Percentiles rank a stretch among this genome's conserved stretches.
phyloP scores from a whole-genome alignment of 331 rosid genomes.

The Arachis monticola region DNA sequence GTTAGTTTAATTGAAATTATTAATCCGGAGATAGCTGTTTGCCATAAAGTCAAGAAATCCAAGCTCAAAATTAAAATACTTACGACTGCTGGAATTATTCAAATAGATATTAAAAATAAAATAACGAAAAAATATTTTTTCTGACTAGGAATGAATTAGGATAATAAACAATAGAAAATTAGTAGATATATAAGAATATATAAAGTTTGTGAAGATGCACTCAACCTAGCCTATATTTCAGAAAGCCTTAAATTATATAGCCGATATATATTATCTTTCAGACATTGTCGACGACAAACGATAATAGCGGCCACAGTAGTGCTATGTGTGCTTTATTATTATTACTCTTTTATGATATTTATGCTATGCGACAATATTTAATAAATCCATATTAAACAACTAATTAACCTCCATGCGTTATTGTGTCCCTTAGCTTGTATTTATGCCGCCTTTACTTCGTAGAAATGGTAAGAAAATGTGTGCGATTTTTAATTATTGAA shows the following conservation, averaged over 20 bases:
- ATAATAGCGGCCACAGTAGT: neutral
- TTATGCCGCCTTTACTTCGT: too few relatives aligned
- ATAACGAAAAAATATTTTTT: too few relatives aligned
- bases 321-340: too few relatives aligned
- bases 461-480: too few relatives aligned
- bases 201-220: conserved; percentile 2
- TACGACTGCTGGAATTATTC: neutral
- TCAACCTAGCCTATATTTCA: neutral
- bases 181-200: too few relatives aligned
- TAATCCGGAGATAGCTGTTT: neutral
- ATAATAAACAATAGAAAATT: neutral
- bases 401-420: too few relatives aligned
- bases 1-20: neutral
- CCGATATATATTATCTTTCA: neutral
- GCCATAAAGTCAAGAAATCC: neutral
- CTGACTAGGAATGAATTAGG: neutral
- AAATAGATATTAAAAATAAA: neutral
- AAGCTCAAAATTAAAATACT: neutral
- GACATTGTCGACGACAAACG: neutral
- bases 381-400: too few relatives aligned
- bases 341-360: too few relatives aligned
- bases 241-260: neutral
- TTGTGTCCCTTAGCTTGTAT: too few relatives aligned
- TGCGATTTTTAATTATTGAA: too few relatives aligned
- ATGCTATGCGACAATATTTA: too few relatives aligned